Evolutionary conservation across 768 basidiomycete species (phyloP), one percentile per base, ranked within the genome.

Genomic region (Gymnopilus junonius): DNA sequence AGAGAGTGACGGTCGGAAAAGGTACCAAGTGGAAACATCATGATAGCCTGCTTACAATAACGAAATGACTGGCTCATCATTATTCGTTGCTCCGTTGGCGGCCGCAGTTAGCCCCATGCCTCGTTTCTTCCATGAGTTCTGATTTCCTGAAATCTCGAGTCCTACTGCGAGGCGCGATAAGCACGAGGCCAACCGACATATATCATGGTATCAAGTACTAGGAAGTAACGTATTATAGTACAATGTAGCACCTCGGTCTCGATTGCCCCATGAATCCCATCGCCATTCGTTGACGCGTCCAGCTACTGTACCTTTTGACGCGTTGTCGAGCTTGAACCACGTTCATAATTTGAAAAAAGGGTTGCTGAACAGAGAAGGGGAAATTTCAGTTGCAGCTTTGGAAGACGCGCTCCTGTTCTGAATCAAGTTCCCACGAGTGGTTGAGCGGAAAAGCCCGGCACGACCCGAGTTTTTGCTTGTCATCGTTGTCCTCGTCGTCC

Each of bases 381-480:
- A 20, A 14, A 42, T 23, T 15, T 46, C 45, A 23, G 25, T 46
- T n/a, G 8, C 35, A 37, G 35, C 5, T 21, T 3, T 29, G 27
- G 2, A 29, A 50, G 27, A 50, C 23, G 23, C 23, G 46, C 23
- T 50, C 46, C 21, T 50, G 46, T 12, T 1, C 23, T 50, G 23
- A 11, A 53, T 46, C 42, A 12, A 59, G 55, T 73, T 77, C 72
- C 63, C 74, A 74, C 74, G 74, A 32, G 58, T 50, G 37, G 55
- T 17, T 43, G 42, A 58, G 62, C 76, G 76, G 76, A 73, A 75
- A 69, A 64, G 68, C 68, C 76, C 76, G 76, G 61, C 57, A 64
- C 64, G 68, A 66, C 75, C 76, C 75, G 74, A 76, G 65, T 72
- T 76, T 77, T 72, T 71, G 70, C 70, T 63, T 67, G 63, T 67